These are phyloP conservation scores for Apiospora sp. DNA, from an alignment of 2,329 filamentous ascomycete genomes.

Conservation along the genomic window DNA sequence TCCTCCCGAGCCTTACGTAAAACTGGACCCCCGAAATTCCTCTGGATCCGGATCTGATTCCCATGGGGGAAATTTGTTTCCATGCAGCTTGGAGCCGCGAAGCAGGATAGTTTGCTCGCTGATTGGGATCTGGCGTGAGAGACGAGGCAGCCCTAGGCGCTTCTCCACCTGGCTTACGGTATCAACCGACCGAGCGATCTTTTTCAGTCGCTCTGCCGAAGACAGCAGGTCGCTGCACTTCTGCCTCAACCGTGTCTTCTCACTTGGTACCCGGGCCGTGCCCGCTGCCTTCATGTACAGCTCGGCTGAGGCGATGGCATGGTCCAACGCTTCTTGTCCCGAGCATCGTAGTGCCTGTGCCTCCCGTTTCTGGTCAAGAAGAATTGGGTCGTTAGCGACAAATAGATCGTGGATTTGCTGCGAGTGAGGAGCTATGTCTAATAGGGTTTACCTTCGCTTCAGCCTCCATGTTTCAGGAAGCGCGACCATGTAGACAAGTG, in stretches of 20 bases:
- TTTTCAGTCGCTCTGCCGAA: slow-evolving; percentile 80
- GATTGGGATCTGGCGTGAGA: slow-evolving; percentile 68
- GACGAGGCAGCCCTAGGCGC: slow-evolving; percentile 47
- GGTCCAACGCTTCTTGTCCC: slow-evolving; percentile 72
- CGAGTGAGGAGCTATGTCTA: slow-evolving; percentile 14
- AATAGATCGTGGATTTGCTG: slow-evolving; percentile 5
- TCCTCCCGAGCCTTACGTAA: slow-evolving; percentile 60
- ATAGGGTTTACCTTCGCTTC: slow-evolving; percentile 49
- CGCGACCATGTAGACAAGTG: slow-evolving; percentile 3
- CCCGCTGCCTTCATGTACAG: slow-evolving; percentile 80
- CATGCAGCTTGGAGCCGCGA: slow-evolving; percentile 81
- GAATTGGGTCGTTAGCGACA: slow-evolving; percentile 24
- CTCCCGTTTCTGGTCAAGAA: slow-evolving; percentile 57
- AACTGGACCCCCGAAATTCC: slow-evolving; percentile 72
- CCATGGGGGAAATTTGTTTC: slow-evolving; percentile 88
- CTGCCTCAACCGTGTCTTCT: slow-evolving; percentile 71
- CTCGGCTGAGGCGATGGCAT: slow-evolving; percentile 81
- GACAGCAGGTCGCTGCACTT: slow-evolving; percentile 76
- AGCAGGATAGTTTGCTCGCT: slow-evolving; percentile 80
- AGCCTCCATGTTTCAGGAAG: slow-evolving; percentile 50
- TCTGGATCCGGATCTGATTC: slow-evolving; percentile 63
- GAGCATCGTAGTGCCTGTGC: slow-evolving; percentile 56
- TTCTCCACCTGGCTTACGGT: slow-evolving; percentile 36
- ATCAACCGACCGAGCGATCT: slow-evolving; percentile 30
- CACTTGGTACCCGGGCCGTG: slow-evolving; percentile 64